A percentile compares a stretch with the other conserved stretches of the same genome.
Evolutionary conservation across 139 green algal species (phyloP).

Genomic region (Astrephomene gubernaculifera): DNA sequence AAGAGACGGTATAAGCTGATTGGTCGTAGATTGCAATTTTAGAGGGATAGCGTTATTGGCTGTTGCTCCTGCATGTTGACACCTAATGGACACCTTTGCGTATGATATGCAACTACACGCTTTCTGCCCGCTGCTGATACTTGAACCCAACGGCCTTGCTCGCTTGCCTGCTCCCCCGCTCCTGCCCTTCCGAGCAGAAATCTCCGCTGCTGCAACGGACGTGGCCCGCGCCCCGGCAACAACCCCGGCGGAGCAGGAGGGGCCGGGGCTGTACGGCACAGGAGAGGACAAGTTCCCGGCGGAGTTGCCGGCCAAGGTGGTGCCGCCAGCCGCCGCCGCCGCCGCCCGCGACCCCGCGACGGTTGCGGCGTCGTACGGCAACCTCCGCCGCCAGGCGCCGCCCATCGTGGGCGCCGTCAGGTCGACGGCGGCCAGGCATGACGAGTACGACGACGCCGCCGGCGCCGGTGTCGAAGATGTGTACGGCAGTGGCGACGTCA

Average conservation of each 20-base stretch:
- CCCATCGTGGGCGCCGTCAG: neutral
- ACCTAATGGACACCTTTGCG: too few relatives aligned
- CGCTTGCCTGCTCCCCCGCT: too few relatives aligned
- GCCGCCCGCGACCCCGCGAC: neutral
- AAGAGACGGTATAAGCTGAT: too few relatives aligned
- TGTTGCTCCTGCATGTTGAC: too few relatives aligned
- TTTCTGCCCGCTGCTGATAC: too few relatives aligned
- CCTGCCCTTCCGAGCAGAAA: too few relatives aligned
- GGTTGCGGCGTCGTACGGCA: slow-evolving; percentile 20
- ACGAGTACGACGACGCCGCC: neutral
- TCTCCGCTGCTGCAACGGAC: neutral
- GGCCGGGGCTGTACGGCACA: slow-evolving; percentile 6
- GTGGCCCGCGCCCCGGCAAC: neutral
- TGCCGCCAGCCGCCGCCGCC: neutral
- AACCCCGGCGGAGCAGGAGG: neutral
- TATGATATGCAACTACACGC: too few relatives aligned
- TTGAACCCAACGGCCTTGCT: too few relatives aligned
- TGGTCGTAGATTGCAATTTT: too few relatives aligned
- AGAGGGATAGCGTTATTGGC: too few relatives aligned
- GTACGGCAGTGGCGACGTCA: neutral
- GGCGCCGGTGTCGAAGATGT: neutral
- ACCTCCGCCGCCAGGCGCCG: neutral
- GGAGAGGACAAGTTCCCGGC: slow-evolving; percentile 1
- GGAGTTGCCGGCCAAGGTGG: neutral
- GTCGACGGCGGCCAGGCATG: neutral